These are phyloP conservation scores for Astragalus glycyphyllos DNA, from an alignment of 306 rosid species.

Conservation along the genomic window DNA sequence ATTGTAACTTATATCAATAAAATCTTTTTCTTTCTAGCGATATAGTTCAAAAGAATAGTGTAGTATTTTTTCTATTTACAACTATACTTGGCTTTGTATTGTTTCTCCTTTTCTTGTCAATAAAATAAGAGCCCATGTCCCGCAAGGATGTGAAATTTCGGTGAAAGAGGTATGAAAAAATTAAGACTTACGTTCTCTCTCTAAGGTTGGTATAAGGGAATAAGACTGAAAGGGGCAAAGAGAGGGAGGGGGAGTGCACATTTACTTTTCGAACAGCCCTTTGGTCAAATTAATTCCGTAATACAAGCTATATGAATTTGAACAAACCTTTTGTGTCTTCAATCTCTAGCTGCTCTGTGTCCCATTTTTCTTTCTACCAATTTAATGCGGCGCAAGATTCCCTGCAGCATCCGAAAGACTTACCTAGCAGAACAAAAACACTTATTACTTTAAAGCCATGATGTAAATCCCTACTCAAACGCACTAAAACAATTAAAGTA, in stretches of 20 bases:
- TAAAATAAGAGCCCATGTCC: no score
- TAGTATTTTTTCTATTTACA: neutral
- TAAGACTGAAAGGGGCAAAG: no score
- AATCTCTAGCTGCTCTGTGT: neutral
- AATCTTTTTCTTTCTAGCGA: neutral
- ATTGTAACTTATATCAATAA: neutral
- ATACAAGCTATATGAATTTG: conserved; percentile 14
- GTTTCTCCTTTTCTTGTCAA: conserved; percentile 17
- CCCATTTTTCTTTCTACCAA: conserved; percentile 14
- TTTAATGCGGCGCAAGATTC: conserved; percentile 40
- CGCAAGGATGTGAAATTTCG: no score
- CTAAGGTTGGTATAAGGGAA: no score
- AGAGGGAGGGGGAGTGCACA: neutral
- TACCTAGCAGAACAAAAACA: conserved; percentile 40
- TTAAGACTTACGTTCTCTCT: no score
- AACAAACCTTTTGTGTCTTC: conserved; percentile 2
- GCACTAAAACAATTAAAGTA: conserved; percentile 1
- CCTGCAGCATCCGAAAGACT: conserved; percentile 52
- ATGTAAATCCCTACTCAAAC: conserved; percentile 19
- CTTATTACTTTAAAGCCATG: conserved; percentile 11
- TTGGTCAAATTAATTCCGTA: neutral
- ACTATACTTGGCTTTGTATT: conserved; percentile 38
- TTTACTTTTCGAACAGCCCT: neutral
- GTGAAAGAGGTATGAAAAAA: no score
- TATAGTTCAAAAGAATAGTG: conserved; percentile 22